Conservation (phyloP, 345 rosid genomes). For the Linum tenue region DNA sequence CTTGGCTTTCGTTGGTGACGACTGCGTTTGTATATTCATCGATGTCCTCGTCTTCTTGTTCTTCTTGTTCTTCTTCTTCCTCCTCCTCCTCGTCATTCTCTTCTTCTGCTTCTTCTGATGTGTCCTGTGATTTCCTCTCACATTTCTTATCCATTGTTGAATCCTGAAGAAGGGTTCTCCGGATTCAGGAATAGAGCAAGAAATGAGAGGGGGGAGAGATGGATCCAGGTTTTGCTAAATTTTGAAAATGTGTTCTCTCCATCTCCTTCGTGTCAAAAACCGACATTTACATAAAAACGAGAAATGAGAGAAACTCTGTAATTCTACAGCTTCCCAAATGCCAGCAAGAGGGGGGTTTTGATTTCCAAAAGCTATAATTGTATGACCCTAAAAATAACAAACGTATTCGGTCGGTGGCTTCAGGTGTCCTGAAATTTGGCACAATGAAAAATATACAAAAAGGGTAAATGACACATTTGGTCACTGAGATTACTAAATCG, state of each 20-base stretch:
- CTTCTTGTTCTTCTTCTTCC: neutral
- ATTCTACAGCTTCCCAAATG: neutral
- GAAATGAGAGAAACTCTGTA: too few relatives aligned
- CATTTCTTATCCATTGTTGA: neutral
- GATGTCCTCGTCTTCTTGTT: neutral
- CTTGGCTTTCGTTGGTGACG: neutral
- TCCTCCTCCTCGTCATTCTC: neutral
- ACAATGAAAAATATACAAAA: too few relatives aligned
- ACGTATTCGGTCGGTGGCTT: too few relatives aligned
- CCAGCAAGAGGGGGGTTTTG: neutral
- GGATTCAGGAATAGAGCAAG: neutral
- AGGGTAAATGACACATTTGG: too few relatives aligned
- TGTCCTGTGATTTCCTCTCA: neutral
- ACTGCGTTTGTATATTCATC: slow-evolving; percentile 10
- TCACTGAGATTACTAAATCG: too few relatives aligned
- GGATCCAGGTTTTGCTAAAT: too few relatives aligned
- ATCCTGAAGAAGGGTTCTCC: neutral
- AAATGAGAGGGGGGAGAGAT: neutral
- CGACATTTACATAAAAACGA: too few relatives aligned
- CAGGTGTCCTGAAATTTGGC: too few relatives aligned
- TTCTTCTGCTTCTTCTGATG: neutral
- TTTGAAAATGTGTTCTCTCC: neutral
- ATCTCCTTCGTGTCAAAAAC: too few relatives aligned
- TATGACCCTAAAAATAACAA: too few relatives aligned
- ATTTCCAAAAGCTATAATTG: slow-evolving; percentile 29